Conservation (phyloP, 2,329 filamentous ascomycete genomes). For the Diaporthe vexans region DNA sequence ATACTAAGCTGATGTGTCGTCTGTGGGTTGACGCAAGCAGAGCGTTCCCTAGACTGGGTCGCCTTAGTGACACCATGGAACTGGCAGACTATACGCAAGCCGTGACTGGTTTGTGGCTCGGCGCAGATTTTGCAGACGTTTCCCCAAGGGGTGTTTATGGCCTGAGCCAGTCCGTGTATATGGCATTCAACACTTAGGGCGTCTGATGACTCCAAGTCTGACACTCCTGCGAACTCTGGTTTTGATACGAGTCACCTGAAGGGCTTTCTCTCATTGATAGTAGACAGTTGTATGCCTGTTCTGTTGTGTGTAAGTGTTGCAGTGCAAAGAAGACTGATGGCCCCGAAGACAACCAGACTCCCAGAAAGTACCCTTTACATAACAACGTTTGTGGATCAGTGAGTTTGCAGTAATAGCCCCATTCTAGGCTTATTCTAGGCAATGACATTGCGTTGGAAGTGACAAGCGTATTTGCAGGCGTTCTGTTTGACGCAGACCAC, state of each 20-base stretch:
- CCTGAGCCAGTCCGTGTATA: neutral
- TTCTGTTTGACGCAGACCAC: neutral
- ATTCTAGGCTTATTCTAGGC: neutral
- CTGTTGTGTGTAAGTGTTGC: neutral
- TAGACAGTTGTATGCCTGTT: neutral
- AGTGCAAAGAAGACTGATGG: neutral
- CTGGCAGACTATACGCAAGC: neutral
- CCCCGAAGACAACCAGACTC: neutral
- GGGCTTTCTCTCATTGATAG: too few relatives aligned
- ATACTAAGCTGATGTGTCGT: constrained; percentile 22
- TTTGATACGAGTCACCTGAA: neutral
- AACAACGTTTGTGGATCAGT: neutral
- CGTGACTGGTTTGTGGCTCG: constrained; percentile 4
- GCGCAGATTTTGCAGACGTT: neutral
- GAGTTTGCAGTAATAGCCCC: neutral
- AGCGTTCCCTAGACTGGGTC: constrained; percentile 7
- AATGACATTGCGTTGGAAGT: neutral
- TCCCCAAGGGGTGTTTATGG: neutral
- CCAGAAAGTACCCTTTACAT: neutral
- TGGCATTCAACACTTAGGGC: neutral
- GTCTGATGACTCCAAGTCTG: neutral
- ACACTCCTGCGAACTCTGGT: neutral
- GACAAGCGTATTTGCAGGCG: neutral
- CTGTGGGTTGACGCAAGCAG: neutral
- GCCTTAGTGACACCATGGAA: neutral